Evolutionary conservation across 352 stramenopile genomes (phyloP).

Genomic region (Paralagenidium karlingii): DNA sequence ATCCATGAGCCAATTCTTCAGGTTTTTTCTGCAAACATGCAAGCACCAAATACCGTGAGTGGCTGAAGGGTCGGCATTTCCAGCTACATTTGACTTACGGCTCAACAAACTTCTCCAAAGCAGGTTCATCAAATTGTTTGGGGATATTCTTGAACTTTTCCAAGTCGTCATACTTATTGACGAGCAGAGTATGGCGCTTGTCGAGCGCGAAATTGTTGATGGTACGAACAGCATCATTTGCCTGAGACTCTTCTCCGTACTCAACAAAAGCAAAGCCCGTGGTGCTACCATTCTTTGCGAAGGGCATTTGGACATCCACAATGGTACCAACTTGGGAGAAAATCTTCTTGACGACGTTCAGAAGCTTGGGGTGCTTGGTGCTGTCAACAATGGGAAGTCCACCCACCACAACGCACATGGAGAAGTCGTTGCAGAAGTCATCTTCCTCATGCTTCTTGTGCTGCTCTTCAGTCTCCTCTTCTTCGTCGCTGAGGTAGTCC

Average conservation of each 20-base stretch:
- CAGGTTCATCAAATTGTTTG: conserved; percentile 66
- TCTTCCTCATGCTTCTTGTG: conserved; percentile 56
- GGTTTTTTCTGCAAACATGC: conserved; percentile 53
- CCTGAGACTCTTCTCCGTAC: conserved; percentile 63
- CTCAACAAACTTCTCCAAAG: conserved; percentile 80
- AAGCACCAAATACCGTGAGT: neutral
- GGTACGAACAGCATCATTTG: conserved; percentile 65
- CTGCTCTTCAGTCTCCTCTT: conserved; percentile 45
- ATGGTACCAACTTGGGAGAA: conserved; percentile 69
- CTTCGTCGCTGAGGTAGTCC: conserved; percentile 76
- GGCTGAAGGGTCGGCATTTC: no score
- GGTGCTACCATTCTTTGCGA: conserved; percentile 34
- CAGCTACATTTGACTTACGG: conserved; percentile 7
- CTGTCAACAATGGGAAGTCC: conserved; percentile 62
- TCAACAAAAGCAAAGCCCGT: conserved; percentile 75
- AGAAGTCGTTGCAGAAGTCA: conserved; percentile 72
- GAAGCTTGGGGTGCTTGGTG: conserved; percentile 71
- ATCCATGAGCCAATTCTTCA: conserved; percentile 90
- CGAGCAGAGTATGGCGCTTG: conserved; percentile 94
- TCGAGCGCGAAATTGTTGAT: conserved; percentile 89
- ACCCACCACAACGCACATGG: conserved; percentile 66
- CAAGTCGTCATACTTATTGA: conserved; percentile 88
- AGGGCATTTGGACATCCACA: conserved; percentile 73
- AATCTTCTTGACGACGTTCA: conserved; percentile 79
- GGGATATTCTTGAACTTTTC: conserved; percentile 63